A percentile compares a stretch with the other conserved stretches of the same genome.
These are phyloP conservation scores for Hypericum perforatum DNA, from an alignment of 345 rosid species.

Conservation along the genomic window DNA sequence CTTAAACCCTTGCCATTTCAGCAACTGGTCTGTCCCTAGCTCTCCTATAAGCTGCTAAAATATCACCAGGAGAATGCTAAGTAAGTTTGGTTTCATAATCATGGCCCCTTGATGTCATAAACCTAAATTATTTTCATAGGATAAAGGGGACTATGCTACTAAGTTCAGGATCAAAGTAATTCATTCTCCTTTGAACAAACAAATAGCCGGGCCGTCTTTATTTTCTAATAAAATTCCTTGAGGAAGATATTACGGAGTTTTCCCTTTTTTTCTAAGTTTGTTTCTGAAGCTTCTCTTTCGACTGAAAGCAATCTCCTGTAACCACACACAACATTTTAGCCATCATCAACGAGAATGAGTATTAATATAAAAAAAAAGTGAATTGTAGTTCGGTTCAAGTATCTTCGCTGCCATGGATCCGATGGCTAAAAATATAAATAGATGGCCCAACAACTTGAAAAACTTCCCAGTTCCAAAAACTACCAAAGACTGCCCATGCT, in stretches of 20 bases:
- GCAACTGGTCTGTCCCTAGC: constrained; percentile 2
- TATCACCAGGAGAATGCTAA: constrained; percentile 3
- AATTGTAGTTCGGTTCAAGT: too few relatives aligned
- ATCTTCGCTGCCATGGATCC: too few relatives aligned
- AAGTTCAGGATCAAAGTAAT: too few relatives aligned
- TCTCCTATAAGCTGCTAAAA: constrained; percentile 22
- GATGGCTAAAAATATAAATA: too few relatives aligned
- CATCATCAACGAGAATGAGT: background rate
- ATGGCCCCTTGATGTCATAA: background rate
- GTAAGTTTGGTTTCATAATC: background rate
- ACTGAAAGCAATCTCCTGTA: constrained; percentile 66
- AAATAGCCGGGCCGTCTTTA: background rate
- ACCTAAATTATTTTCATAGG: too few relatives aligned
- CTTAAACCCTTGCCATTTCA: constrained; percentile 6
- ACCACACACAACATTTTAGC: constrained; percentile 11
- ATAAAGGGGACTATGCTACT: too few relatives aligned
- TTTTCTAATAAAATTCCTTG: background rate
- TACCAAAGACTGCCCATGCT: constrained; percentile 82
- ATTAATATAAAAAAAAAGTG: too few relatives aligned
- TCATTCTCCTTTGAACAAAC: too few relatives aligned
- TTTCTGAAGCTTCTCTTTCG: constrained; percentile 70
- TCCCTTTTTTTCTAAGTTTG: constrained; percentile 60
- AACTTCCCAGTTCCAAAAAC: background rate
- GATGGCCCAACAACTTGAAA: too few relatives aligned
- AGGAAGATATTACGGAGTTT: background rate